phyloP scores from a whole-genome alignment of 306 rosid species.

The Sesbania bispinosa region DNA sequence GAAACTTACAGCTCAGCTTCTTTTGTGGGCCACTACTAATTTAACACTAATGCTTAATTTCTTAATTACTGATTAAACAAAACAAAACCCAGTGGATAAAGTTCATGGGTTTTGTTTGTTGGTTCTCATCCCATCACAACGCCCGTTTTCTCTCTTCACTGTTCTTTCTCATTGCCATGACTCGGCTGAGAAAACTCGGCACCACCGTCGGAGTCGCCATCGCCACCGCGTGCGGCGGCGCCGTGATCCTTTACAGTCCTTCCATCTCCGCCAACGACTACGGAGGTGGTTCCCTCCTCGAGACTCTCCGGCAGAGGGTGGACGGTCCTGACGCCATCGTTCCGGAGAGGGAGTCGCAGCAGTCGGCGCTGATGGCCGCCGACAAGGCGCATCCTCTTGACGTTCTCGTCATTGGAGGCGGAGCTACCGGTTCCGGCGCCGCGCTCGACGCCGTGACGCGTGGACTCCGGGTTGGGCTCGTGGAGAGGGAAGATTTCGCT shows the following conservation, averaged over 20 bases:
- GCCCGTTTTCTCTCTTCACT: neutral
- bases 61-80: no score
- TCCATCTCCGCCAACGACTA: constrained; percentile 48
- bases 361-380: constrained; percentile 62
- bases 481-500: constrained; percentile 93
- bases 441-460: constrained; percentile 86
- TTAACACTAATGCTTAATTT: no score
- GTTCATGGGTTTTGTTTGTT: no score
- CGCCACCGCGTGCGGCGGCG: constrained; percentile 56
- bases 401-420: constrained; percentile 90
- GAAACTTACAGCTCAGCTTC: no score
- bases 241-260: constrained; percentile 42
- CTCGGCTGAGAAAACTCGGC: constrained; percentile 54
- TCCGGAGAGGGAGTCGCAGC: constrained; percentile 65
- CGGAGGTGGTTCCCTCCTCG: constrained; percentile 36
- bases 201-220: constrained; percentile 41
- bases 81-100: no score
- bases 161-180: no score
- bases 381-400: constrained; percentile 68
- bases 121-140: no score
- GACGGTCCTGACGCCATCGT: constrained; percentile 47
- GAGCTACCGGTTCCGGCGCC: constrained; percentile 88
- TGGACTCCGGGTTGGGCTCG: constrained; percentile 93
- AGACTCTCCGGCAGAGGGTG: constrained; percentile 50
- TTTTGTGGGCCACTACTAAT: no score